Evolutionary conservation across 139 green algal species (phyloP), one percentile per base, ranked within the genome.

Genomic region (Zygnema circumcarinatum): DNA sequence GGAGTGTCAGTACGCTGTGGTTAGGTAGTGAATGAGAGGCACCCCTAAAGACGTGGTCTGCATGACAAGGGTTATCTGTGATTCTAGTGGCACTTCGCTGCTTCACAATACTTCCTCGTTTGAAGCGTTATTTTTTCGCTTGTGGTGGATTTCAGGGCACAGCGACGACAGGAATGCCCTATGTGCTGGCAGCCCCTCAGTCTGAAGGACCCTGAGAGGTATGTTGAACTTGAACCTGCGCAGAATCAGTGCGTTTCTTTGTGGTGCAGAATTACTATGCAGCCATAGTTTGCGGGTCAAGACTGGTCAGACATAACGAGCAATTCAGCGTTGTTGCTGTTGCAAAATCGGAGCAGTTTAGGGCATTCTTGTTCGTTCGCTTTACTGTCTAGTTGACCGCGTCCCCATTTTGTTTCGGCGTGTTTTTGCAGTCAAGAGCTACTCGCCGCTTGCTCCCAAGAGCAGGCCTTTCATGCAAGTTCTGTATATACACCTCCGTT

Each of bases 161-260:
- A 87, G 72, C 67, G 81, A 33, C 79, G 81, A 68, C 40, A 83
- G 81, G 81, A 87, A 22, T 87, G 81, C 73, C 81, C 81, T 21
- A 85, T 87, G 81, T 87, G 81, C 32, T 87, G 81, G 81, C 81
- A 83, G 31, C 38, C 81, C 38, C 81, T 87, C 38, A 52, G 38
- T 38, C 81, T 87, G 40, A 87, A 86, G 29, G 81, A 87, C 72
- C 81, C 81, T 81, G 67, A 81, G 32, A 87, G 81, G 81, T 87
- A 81, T 25, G 38, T 41, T 41, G 39, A 78, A 78, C 47, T 25
- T 25, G 7, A 62, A 25, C 16, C 16, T 62, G 7, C 47, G 16
- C 7, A 25, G 47, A 62, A 7, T 25, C 7, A 7, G 47, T 62
- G 7, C 7, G 7, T 62, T 16, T 62, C 47, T 16, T 16, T 62